Evolutionary conservation across 2,329 filamentous ascomycete species (phyloP).

Genomic region (Nothopassalora personata): DNA sequence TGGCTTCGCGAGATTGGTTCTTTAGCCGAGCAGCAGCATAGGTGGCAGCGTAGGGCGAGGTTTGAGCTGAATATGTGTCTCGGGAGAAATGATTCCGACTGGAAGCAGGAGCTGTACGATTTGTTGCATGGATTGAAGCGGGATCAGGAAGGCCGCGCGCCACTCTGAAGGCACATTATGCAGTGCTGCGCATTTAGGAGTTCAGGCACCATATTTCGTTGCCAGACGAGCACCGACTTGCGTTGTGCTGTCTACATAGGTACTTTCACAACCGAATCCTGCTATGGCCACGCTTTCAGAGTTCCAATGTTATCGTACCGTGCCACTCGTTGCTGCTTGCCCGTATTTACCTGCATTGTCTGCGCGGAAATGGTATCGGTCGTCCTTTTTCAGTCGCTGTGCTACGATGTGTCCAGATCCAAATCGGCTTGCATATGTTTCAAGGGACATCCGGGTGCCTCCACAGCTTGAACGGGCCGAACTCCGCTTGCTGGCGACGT

Average conservation of each 20-base stretch:
- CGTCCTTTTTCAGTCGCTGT: no score
- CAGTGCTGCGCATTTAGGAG: neutral
- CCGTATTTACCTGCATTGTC: no score
- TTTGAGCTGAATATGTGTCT: neutral
- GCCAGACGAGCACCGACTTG: neutral
- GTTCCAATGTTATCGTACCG: neutral
- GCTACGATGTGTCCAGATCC: no score
- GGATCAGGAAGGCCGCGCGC: neutral
- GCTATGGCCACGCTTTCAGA: neutral
- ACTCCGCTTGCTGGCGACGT: neutral
- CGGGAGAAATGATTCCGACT: neutral
- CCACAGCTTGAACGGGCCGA: neutral
- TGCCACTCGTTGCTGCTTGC: no score
- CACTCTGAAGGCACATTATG: neutral
- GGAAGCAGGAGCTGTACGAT: conserved; percentile 12
- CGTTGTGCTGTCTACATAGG: neutral
- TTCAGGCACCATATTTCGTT: conserved; percentile 1
- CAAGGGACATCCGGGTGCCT: neutral
- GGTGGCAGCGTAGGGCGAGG: conserved; percentile 9
- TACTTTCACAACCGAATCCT: neutral
- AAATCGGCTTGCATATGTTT: neutral
- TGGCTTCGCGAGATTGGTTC: conserved; percentile 4
- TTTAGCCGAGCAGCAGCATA: conserved; percentile 8
- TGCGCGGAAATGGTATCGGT: no score
- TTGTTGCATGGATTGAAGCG: conserved; percentile 15